Conservation (phyloP, 2,329 filamentous ascomycete species). For the Nemania bipapillata region DNA sequence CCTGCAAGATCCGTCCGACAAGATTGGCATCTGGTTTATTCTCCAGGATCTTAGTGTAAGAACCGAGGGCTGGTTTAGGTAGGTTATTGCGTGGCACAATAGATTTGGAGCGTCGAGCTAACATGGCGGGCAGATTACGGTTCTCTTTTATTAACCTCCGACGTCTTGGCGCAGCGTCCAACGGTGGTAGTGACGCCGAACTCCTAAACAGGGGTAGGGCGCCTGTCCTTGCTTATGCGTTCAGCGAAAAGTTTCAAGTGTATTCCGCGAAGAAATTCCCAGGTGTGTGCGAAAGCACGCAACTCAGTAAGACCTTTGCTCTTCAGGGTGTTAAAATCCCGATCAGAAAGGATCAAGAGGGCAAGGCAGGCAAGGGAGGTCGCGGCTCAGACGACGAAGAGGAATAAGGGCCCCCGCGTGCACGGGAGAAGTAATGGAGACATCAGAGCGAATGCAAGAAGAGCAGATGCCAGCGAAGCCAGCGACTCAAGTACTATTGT, state of each 20-base stretch:
- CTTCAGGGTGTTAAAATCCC: conserved; percentile 96
- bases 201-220: conserved; percentile 78
- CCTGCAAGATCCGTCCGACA: conserved; percentile 79
- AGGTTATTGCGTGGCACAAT: conserved; percentile 48
- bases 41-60: conserved; percentile 94
- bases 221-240: conserved; percentile 84
- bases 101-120: conserved; percentile 19
- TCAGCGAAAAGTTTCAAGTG: conserved; percentile 90
- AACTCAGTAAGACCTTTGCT: conserved; percentile 91
- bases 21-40: conserved; percentile 95
- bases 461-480: neutral
- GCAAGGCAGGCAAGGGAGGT: conserved; percentile 59
- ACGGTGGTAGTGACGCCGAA: conserved; percentile 54
- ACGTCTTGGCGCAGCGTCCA: conserved; percentile 54
- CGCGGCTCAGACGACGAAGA: conserved; percentile 62
- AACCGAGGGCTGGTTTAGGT: conserved; percentile 92
- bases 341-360: conserved; percentile 80
- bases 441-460: neutral
- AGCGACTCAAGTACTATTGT: neutral
- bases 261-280: conserved; percentile 99
- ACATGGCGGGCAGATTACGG: conserved; percentile 59
- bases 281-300: conserved; percentile 92
- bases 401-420: conserved; percentile 51
- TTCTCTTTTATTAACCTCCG: conserved; percentile 89
- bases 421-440: neutral